Percentiles rank a stretch among this genome's conserved stretches.
Evolutionary conservation across 1,139 yeast species (phyloP).

Genomic region (Protomyces gravidus): DNA sequence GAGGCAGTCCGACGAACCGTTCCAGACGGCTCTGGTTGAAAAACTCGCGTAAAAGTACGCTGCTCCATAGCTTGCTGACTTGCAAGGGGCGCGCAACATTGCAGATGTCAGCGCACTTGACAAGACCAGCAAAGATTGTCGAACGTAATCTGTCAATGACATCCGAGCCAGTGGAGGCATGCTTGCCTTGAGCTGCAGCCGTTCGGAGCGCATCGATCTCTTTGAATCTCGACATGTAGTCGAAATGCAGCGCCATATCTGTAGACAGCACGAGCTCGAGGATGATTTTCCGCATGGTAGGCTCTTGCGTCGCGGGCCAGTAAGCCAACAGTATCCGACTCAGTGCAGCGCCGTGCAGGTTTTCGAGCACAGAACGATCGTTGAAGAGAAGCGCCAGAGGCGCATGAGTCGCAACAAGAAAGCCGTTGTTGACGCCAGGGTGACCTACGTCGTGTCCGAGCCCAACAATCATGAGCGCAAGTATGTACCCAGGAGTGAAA

Average conservation of each 20-base stretch:
- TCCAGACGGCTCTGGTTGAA: conserved; percentile 61
- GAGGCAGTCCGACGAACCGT: conserved; percentile 37
- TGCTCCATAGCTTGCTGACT: conserved; percentile 83
- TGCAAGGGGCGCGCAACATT: conserved; percentile 78
- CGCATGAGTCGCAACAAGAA: conserved; percentile 58
- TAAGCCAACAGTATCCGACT: conserved; percentile 54
- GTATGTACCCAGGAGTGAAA: conserved; percentile 47
- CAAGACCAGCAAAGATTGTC: conserved; percentile 61
- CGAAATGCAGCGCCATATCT: conserved; percentile 88
- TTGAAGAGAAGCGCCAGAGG: conserved; percentile 62
- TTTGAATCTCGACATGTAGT: conserved; percentile 52
- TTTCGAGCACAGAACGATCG: conserved; percentile 71
- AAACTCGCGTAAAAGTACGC: conserved; percentile 69
- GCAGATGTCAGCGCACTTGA: conserved; percentile 92
- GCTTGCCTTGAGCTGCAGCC: conserved; percentile 9
- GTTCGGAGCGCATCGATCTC: conserved; percentile 4
- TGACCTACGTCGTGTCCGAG: conserved; percentile 95
- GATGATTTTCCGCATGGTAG: conserved; percentile 36
- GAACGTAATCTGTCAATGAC: conserved; percentile 36
- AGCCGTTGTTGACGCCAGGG: conserved; percentile 86
- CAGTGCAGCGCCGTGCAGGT: conserved; percentile 74
- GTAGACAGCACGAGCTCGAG: conserved; percentile 64
- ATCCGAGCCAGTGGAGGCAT: conserved; percentile 2
- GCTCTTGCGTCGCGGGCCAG: conserved; percentile 55
- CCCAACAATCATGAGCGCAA: conserved; percentile 70